Percentiles rank a stretch among this genome's conserved stretches.
Conservation (phyloP, 768 basidiomycete species). For the Leccinum aurantiacum region DNA sequence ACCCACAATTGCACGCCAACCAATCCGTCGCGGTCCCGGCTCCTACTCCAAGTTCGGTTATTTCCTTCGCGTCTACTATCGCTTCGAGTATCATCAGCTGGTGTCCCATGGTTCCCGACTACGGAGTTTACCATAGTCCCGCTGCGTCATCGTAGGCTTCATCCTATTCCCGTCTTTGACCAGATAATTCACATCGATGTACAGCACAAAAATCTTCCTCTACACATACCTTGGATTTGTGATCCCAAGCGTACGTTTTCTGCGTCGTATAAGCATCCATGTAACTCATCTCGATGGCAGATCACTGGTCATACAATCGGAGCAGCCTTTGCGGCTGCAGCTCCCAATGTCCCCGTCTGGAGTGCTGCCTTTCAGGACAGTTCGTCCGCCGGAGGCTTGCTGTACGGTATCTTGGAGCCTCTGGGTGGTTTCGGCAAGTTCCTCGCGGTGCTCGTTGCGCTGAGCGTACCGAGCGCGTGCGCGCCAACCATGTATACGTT, state of each 20-base stretch:
- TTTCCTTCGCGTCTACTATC: conserved; percentile 47
- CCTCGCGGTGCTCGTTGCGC: conserved; percentile 49
- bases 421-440: conserved; percentile 47
- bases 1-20: conserved; percentile 55
- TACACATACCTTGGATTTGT: conserved; percentile 50
- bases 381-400: conserved; percentile 45
- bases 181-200: neutral
- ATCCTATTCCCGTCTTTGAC: neutral
- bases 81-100: conserved; percentile 46
- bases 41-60: conserved; percentile 34
- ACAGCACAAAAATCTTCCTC: conserved; percentile 39
- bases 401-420: conserved; percentile 39
- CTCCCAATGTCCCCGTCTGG: conserved; percentile 40
- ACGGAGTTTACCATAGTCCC: conserved; percentile 50
- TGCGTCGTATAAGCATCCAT: neutral
- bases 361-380: conserved; percentile 40
- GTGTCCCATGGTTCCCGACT: conserved; percentile 46
- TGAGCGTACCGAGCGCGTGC: conserved; percentile 54
- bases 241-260: conserved; percentile 38
- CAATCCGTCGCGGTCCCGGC: conserved; percentile 36
- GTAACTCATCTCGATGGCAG: conserved; percentile 22
- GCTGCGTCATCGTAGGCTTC: conserved; percentile 55
- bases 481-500: conserved; percentile 62
- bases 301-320: conserved; percentile 44
- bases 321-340: conserved; percentile 45